Evolutionary conservation across 2,329 filamentous ascomycete species (phyloP).

Genomic region (Pyrenophora graminea): DNA sequence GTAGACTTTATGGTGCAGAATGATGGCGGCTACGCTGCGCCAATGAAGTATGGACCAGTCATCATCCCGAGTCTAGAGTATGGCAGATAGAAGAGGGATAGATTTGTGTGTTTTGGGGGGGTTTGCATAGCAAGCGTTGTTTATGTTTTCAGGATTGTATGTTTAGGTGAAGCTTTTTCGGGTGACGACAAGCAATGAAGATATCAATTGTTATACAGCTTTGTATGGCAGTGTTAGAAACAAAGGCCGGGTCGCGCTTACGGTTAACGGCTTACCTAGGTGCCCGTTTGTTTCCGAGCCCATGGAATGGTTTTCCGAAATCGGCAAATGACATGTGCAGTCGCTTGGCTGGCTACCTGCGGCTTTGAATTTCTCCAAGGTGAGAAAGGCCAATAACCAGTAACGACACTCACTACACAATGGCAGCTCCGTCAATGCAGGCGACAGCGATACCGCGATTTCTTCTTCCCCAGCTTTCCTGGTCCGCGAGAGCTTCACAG

Average conservation of each 20-base stretch:
- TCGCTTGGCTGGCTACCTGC: conserved; percentile 23
- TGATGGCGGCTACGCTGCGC: conserved; percentile 76
- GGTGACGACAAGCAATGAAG: conserved; percentile 4
- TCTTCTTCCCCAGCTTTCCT: conserved; percentile 45
- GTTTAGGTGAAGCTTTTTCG: not conserved
- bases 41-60: conserved; percentile 96
- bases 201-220: not conserved
- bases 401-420: conserved; percentile 27
- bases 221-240: not conserved
- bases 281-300: not conserved
- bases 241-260: too few relatives aligned
- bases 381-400: conserved; percentile 2
- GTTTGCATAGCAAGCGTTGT: conserved; percentile 31
- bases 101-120: conserved; percentile 4
- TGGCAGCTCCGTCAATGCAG: conserved; percentile 30
- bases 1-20: conserved; percentile 98
- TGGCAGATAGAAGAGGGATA: conserved; percentile 45
- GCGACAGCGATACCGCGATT: conserved; percentile 44
- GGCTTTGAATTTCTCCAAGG: conserved; percentile 12
- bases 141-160: conserved; percentile 3
- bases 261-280: too few relatives aligned
- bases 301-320: conserved; percentile 25
- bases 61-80: conserved; percentile 75
- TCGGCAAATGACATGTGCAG: conserved; percentile 25
- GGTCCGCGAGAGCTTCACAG: conserved; percentile 35